Base-by-base conservation (phyloP, 768 basidiomycete species). In the Mycena crocata region DNA sequence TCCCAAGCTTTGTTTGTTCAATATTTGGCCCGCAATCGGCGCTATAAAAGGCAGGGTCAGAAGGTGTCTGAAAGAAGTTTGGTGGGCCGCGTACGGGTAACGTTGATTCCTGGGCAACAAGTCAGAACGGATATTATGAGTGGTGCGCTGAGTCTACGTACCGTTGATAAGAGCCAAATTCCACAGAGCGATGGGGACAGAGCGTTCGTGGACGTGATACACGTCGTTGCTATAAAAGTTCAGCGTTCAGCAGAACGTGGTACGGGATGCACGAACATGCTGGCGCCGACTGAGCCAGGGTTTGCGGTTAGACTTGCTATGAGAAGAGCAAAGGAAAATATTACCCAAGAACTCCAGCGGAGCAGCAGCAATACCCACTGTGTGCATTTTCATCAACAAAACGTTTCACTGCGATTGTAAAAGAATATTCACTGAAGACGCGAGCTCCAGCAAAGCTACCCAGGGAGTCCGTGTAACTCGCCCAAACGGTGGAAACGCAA, bases 371-470 rank as follows among this genome's bases (percentile, higher is more conserved):
- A 65, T 58, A 10, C 64, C 64, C 64, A 65, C 61, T 62, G 13
- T 13, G 17, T 9, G 3, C 1, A 21, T 7, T 9, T 23, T 61
- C 49, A 61, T 24, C 5, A 4, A 40, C 32, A 5, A 17, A 40
- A 45, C 5, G 31, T 23, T 34, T 2, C n/a, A n/a, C n/a, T n/a
- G n/a, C n/a, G n/a, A n/a, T n/a, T n/a, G 3, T 5, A 23, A 34
- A 7, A 10, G 19, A 26, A 48, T 5, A 55, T 52, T 28, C 17
- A 55, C 61, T 65, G 50, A 32, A 4, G 10, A 65, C 34, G 2
- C 64, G 64, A 39, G 64, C 64, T 14, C 64, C 64, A 34, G 64
- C 23, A 26, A 65, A 65, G n/a, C 50, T 65, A 30, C 56, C 56
- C 5, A 65, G 42, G 17, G n/a, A 44, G n/a, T 12, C 54, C 23